A percentile compares a stretch with the other conserved stretches of the same genome.
phyloP scores from a whole-genome alignment of 495 filamentous ascomycete species.

The Filosporella fistucella region DNA sequence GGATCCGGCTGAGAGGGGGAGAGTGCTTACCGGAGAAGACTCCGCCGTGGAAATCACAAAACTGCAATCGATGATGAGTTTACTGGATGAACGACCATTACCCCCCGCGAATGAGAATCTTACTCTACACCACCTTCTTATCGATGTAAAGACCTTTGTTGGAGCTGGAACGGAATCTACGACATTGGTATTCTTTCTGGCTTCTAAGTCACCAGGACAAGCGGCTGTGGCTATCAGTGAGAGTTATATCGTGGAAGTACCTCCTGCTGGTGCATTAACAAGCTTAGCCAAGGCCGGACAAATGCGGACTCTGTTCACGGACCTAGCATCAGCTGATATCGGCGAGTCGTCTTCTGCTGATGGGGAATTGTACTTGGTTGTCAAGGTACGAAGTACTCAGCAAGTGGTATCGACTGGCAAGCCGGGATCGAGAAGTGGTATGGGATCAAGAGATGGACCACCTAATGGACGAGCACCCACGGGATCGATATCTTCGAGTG shows the following conservation, averaged over 20 bases:
- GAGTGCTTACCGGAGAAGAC: constrained; percentile 85
- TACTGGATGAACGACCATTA: constrained; percentile 74
- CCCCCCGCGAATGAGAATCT: constrained; percentile 56
- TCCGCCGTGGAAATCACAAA: constrained; percentile 87
- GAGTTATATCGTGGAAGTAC: constrained; percentile 75
- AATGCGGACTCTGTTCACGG: constrained; percentile 82
- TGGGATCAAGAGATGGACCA: constrained; percentile 6
- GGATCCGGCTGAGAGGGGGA: constrained; percentile 75
- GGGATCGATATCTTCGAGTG: background rate
- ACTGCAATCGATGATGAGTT: constrained; percentile 92
- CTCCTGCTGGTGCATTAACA: constrained; percentile 62
- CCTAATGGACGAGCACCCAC: background rate
- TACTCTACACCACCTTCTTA: constrained; percentile 75
- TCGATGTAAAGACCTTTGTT: constrained; percentile 76
- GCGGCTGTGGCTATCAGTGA: constrained; percentile 70
- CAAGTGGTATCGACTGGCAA: constrained; percentile 43
- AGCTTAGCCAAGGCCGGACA: constrained; percentile 53
- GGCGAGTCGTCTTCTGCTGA: constrained; percentile 66
- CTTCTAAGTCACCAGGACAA: constrained; percentile 58
- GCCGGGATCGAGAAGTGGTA: constrained; percentile 25
- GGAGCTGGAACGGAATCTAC: constrained; percentile 67
- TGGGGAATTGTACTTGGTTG: constrained; percentile 75
- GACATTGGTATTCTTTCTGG: constrained; percentile 76
- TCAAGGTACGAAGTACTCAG: constrained; percentile 67
- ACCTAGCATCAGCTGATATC: constrained; percentile 76